A percentile compares a stretch with the other conserved stretches of the same genome.
Evolutionary conservation across 192 early-diverging fungal genomes (phyloP).

Genomic region (Coemansia sp.): DNA sequence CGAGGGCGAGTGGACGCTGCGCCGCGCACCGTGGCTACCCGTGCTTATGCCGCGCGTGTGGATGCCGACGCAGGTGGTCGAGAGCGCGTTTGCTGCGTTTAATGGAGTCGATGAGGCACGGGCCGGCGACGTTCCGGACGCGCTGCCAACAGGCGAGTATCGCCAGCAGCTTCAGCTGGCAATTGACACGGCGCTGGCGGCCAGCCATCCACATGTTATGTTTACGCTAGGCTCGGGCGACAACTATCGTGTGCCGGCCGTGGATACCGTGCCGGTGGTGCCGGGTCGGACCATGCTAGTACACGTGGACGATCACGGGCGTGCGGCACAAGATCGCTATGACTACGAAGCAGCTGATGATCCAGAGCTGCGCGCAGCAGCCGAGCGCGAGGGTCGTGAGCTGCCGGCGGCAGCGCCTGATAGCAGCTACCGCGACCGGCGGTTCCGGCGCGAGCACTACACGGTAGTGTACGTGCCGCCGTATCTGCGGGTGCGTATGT

Average conservation of each 20-base stretch:
- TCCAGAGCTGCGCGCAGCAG: slow-evolving; percentile 31
- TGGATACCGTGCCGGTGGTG: slow-evolving; percentile 78
- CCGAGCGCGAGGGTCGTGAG: slow-evolving; percentile 13
- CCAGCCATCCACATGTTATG: slow-evolving; percentile 42
- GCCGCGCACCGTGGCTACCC: slow-evolving; percentile 53
- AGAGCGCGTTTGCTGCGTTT: slow-evolving; percentile 38
- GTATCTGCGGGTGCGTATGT: slow-evolving; percentile 9
- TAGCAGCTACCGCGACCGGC: slow-evolving; percentile 54
- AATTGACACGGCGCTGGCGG: slow-evolving; percentile 45
- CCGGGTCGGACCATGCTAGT: slow-evolving; percentile 78
- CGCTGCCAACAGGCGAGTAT: slow-evolving; percentile 26
- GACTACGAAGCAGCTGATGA: slow-evolving; percentile 63
- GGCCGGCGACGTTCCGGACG: slow-evolving; percentile 1
- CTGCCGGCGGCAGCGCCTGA: slow-evolving; percentile 34
- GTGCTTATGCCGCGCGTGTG: slow-evolving; percentile 42
- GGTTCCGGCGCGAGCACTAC: slow-evolving; percentile 55
- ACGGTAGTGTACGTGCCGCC: slow-evolving; percentile 81
- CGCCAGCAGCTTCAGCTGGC: slow-evolving; percentile 18
- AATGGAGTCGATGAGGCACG: slow-evolving; percentile 22
- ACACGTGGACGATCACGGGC: slow-evolving; percentile 60
- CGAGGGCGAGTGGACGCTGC: slow-evolving; percentile 62
- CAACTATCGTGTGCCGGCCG: slow-evolving; percentile 77
- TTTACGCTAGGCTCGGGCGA: slow-evolving; percentile 58
- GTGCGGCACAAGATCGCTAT: slow-evolving; percentile 49
- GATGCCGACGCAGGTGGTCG: slow-evolving; percentile 53